Percentiles rank a stretch among this genome's conserved stretches.
phyloP scores from a whole-genome alignment of 1,284 basidiomycete species.

The Anthracocystis walkeri region DNA sequence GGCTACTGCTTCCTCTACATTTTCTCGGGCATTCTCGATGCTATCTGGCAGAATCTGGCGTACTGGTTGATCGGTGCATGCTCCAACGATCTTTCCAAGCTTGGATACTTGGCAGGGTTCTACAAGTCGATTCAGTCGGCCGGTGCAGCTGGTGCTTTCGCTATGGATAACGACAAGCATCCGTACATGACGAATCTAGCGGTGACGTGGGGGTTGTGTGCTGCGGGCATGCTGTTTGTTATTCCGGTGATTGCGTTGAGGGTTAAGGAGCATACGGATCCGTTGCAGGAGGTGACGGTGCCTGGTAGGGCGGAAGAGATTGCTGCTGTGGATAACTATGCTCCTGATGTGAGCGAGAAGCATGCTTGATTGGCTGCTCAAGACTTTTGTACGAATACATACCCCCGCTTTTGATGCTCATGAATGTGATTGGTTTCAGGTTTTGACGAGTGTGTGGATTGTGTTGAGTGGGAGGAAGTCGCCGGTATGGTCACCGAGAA shows the following conservation, averaged over 20 bases:
- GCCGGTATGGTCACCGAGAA: slow-evolving; percentile 1
- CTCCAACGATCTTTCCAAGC: slow-evolving; percentile 62
- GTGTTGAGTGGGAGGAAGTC: neutral
- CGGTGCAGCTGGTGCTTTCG: slow-evolving; percentile 56
- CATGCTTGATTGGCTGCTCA: slow-evolving; percentile 8
- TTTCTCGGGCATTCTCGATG: slow-evolving; percentile 57
- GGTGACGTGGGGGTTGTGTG: slow-evolving; percentile 60
- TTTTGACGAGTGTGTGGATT: neutral
- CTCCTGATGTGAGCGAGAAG: slow-evolving; percentile 23
- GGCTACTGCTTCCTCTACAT: slow-evolving; percentile 62
- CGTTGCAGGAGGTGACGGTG: slow-evolving; percentile 50
- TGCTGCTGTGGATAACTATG: slow-evolving; percentile 23
- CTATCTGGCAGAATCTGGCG: slow-evolving; percentile 53
- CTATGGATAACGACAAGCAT: slow-evolving; percentile 50
- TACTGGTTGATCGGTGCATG: slow-evolving; percentile 62
- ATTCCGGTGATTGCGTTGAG: slow-evolving; percentile 55
- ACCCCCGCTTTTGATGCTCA: slow-evolving; percentile 1
- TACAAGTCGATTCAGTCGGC: slow-evolving; percentile 64
- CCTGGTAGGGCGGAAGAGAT: slow-evolving; percentile 57
- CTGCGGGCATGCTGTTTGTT: slow-evolving; percentile 51
- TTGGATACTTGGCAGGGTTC: slow-evolving; percentile 61
- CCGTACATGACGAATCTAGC: slow-evolving; percentile 62
- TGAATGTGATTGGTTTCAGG: neutral
- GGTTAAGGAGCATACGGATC: slow-evolving; percentile 54
- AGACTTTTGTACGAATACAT: slow-evolving; percentile 6